Base-by-base conservation (phyloP, 495 filamentous ascomycete species). In the Lophiotrema nucula region DNA sequence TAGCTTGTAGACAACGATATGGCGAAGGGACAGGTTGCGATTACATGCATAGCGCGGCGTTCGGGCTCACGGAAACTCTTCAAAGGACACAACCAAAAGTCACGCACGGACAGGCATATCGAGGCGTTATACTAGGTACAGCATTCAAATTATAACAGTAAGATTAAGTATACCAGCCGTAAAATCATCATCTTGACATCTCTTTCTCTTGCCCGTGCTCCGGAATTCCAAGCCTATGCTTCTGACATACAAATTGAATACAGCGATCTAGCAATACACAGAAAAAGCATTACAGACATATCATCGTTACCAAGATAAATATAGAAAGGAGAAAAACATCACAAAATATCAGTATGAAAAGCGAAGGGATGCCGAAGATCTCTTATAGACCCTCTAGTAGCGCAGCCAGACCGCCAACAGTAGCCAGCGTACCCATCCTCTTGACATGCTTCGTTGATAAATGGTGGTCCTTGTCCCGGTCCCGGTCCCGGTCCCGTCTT, bases 11-110 rank as follows among this genome's bases (percentile, higher is more conserved):
- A 26, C 56, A 38, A 56, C 6, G 21, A 42, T 41, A 2, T 42
- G 8, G 79, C 62, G 83, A n/a, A n/a, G n/a, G n/a, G 39, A 53
- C 3, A 38, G n/a, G 28, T 2, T 26, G 12, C 6, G 0, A n/a
- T 60, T 47, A 24, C 27, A 63, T 61, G 62, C 62, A 66, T 61
- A 58, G 62, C 58, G 52, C 37, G 39, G 39, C 10, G 39, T 43
- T 43, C 6, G 10, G 10, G 39, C 8, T 35, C 8, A 35, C 8
- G n/a, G n/a, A n/a, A n/a, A n/a, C 8, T 35, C 31, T 8, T 35
- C 31, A 35, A 35, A 35, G 31, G 31, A n/a, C n/a, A n/a, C n/a
- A n/a, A n/a, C n/a, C n/a, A n/a, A n/a, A n/a, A n/a, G n/a, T n/a
- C n/a, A n/a, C n/a, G n/a, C n/a, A n/a, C n/a, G n/a, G n/a, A n/a